Evolutionary conservation across 2,329 filamentous ascomycete species (phyloP), one percentile per base, ranked within the genome.

Genomic region (Fusarium sp.): DNA sequence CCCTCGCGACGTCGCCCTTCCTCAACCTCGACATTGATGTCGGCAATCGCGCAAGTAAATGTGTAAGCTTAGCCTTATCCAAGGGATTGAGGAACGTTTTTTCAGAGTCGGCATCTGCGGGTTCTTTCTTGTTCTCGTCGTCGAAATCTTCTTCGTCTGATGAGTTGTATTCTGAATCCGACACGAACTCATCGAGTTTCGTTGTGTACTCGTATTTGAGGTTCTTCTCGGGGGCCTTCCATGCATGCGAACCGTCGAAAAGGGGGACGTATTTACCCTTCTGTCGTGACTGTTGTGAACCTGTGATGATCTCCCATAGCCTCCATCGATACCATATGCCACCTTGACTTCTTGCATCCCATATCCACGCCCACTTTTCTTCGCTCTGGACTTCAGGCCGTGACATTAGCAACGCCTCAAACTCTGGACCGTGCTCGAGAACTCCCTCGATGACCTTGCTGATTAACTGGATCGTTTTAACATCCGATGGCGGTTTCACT

Each of bases 301-400:
- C 90, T 2, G 92, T 94, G n/a, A 95, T 84, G 11, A 95, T 86
- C 73, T 96, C 90, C 92, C 94, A 98, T 46, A 98, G 77, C 46
- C 93, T 89, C 92, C 94, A 98, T 45, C 96, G 90, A 79, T 98
- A 98, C 87, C 94, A 99, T 18, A 97, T 88, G 18, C 92, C 95
- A 27, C 90, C 94, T 67, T 86, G 84, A 75, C 90, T 94, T 70
- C 90, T 87, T 22, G 94, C 87, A 78, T 98, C 92, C 91, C 93
- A 99, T 8, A 99, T 84, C 92, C 94, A 99, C 0, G 94, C 92
- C 90, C 95, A 98, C 71, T 91, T 94, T 78, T 97, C 93, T 64
- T 97, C 93, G 43, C 86, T 87, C 77, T 97, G 93, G 2, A 98
- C 92, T 58, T 94, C 90, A 0, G 92, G 88, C 20, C 93, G 86